These are phyloP conservation scores for Earliella scabrosa DNA, from an alignment of 1,284 basidiomycete species.

Conservation along the genomic window DNA sequence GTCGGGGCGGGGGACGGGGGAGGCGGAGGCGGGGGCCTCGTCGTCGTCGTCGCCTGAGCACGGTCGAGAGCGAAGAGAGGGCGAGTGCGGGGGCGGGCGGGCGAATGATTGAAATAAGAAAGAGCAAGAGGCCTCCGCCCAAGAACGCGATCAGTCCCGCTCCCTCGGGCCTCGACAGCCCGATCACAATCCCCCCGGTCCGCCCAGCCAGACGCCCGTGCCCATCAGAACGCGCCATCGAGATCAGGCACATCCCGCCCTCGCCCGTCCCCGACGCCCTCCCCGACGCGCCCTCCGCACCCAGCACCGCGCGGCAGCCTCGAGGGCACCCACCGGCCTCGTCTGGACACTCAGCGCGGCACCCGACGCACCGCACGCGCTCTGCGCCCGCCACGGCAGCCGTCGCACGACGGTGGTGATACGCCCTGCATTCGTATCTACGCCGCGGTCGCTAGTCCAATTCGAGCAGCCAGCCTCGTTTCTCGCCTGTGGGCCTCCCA, in stretches of 20 bases:
- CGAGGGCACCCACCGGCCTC: too few species aligned
- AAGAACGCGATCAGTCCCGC: too few species aligned
- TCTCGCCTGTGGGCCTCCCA: background rate
- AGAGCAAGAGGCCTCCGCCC: background rate
- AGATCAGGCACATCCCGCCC: slow-evolving; percentile 10
- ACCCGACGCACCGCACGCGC: background rate
- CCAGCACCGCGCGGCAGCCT: too few species aligned
- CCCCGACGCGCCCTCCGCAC: background rate
- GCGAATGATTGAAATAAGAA: background rate
- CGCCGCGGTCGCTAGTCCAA: slow-evolving; percentile 3
- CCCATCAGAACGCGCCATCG: slow-evolving; percentile 7
- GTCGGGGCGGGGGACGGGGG: slow-evolving; percentile 1
- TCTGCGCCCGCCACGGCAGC: background rate
- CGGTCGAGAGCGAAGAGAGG: background rate
- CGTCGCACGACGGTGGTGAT: background rate
- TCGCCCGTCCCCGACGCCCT: background rate
- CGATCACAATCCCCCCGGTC: too few species aligned
- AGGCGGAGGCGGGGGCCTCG: background rate
- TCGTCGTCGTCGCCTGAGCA: background rate
- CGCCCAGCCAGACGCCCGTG: too few species aligned
- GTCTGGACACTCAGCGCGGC: background rate
- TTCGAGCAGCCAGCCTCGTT: background rate
- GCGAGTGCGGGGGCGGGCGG: background rate
- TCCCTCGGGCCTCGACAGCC: too few species aligned
- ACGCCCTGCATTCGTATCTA: slow-evolving; percentile 2